Percentiles rank a stretch among this genome's conserved stretches.
Evolutionary conservation across 1,284 basidiomycete species (phyloP).

Genomic region (Cutaneotrichosporon spelunceum): DNA sequence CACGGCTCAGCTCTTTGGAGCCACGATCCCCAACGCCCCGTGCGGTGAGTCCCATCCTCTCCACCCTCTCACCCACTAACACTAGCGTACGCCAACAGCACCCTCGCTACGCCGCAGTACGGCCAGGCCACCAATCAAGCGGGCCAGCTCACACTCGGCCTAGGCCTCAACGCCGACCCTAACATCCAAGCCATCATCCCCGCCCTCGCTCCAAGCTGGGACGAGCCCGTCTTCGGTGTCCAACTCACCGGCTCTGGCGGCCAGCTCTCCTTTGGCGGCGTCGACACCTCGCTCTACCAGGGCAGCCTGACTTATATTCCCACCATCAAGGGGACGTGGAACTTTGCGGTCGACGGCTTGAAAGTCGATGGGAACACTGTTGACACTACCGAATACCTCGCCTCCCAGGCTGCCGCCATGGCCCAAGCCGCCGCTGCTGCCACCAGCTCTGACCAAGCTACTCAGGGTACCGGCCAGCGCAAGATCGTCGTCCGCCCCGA

Average conservation of each 20-base stretch:
- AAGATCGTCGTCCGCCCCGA: background rate
- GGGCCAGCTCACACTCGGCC: background rate
- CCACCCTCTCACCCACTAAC: background rate
- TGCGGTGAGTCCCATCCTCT: background rate
- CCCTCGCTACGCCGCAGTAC: background rate
- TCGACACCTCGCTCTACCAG: background rate
- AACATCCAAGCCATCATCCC: background rate
- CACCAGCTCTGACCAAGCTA: too few species aligned
- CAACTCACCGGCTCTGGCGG: background rate
- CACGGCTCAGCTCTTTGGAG: background rate
- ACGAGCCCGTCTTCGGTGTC: background rate
- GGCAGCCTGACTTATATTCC: background rate
- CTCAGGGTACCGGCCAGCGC: background rate
- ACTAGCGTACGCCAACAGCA: background rate
- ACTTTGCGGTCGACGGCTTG: background rate
- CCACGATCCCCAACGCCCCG: background rate
- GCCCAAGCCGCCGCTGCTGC: too few species aligned
- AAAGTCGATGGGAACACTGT: background rate
- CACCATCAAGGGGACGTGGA: constrained; percentile 2
- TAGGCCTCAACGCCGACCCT: background rate
- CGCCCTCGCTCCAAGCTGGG: background rate
- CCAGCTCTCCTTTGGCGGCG: background rate
- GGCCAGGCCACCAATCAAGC: background rate
- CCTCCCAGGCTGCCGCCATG: background rate
- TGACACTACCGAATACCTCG: background rate